phyloP scores from a whole-genome alignment of 495 filamentous ascomycete genomes.

The Aeminium ludgeri region DNA sequence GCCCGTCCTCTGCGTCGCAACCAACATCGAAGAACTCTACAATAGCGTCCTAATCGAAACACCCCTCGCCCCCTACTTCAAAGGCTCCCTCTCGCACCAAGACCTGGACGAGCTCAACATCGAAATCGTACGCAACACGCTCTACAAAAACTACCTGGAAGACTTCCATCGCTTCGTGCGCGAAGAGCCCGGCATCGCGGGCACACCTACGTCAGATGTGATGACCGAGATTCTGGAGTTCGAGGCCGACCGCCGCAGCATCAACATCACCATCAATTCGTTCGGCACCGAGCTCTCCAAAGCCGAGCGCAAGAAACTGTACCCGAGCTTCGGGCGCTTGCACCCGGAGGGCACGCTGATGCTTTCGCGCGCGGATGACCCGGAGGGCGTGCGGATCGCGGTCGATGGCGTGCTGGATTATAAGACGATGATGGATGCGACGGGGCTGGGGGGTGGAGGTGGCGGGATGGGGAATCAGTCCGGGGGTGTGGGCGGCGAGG shows the following conservation, averaged over 20 bases:
- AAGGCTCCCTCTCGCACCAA: constrained; percentile 80
- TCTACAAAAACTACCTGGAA: constrained; percentile 99
- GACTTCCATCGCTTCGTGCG: constrained; percentile 90
- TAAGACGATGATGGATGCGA: constrained; percentile 85
- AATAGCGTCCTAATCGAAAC: constrained; percentile 96
- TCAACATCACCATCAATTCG: constrained; percentile 98
- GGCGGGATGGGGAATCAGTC: constrained; percentile 68
- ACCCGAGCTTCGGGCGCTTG: constrained; percentile 75
- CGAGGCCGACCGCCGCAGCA: constrained; percentile 87
- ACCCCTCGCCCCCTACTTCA: constrained; percentile 91
- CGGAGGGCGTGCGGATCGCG: constrained; percentile 80
- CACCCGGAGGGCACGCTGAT: constrained; percentile 91
- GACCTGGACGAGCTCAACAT: constrained; percentile 98
- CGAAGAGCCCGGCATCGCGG: constrained; percentile 63
- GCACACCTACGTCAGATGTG: constrained; percentile 78
- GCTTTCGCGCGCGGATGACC: constrained; percentile 87
- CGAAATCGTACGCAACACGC: constrained; percentile 93
- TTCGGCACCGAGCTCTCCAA: constrained; percentile 96
- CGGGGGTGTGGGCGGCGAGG: constrained; percentile 47
- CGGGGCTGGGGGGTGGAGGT: constrained; percentile 60
- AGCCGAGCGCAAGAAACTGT: constrained; percentile 85
- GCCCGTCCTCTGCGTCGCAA: constrained; percentile 92
- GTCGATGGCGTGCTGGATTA: constrained; percentile 86
- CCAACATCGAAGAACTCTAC: constrained; percentile 96
- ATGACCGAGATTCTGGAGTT: constrained; percentile 94